A percentile compares a stretch with the other conserved stretches of the same genome.
These are phyloP conservation scores for Zygotorulaspora danielsina DNA, from an alignment of 805 yeast species.

Conservation along the genomic window DNA sequence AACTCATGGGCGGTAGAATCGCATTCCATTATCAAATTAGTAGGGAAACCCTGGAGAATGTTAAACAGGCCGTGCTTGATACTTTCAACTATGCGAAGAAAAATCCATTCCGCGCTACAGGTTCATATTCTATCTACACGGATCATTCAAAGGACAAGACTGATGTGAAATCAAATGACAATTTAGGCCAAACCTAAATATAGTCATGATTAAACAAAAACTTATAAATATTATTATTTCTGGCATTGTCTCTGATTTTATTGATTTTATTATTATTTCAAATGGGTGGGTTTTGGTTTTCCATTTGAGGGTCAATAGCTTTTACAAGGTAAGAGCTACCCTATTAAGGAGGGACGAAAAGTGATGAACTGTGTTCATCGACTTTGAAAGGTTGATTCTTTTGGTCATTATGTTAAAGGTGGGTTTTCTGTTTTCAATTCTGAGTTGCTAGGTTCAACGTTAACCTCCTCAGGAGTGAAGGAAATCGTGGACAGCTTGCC, in stretches of 20 bases:
- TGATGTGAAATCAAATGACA: conserved; percentile 25
- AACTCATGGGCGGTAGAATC: conserved; percentile 66
- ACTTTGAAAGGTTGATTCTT: conserved; percentile 35
- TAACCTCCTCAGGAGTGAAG: background rate
- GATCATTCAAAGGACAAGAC: conserved; percentile 36
- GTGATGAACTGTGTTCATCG: conserved; percentile 24
- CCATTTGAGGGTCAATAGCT: conserved; percentile 34
- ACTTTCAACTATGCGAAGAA: conserved; percentile 49
- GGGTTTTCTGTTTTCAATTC: background rate
- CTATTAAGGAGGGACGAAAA: conserved; percentile 35
- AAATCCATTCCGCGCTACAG: conserved; percentile 49
- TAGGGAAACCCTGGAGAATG: conserved; percentile 49
- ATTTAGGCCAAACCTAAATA: conserved; percentile 34
- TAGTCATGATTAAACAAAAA: conserved; percentile 24
- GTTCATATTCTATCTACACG: conserved; percentile 46
- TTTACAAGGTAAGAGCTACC: conserved; percentile 19
- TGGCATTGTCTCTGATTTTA: background rate
- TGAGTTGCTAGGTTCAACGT: background rate
- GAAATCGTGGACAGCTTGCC: background rate
- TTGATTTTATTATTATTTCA: conserved; percentile 9
- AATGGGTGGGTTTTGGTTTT: conserved; percentile 16
- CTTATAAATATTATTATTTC: background rate
- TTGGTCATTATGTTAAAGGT: conserved; percentile 18
- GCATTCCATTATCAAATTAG: conserved; percentile 75
- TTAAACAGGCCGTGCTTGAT: conserved; percentile 56